phyloP scores from a whole-genome alignment of 2,329 filamentous ascomycete genomes.

The Diplodia sapinea region DNA sequence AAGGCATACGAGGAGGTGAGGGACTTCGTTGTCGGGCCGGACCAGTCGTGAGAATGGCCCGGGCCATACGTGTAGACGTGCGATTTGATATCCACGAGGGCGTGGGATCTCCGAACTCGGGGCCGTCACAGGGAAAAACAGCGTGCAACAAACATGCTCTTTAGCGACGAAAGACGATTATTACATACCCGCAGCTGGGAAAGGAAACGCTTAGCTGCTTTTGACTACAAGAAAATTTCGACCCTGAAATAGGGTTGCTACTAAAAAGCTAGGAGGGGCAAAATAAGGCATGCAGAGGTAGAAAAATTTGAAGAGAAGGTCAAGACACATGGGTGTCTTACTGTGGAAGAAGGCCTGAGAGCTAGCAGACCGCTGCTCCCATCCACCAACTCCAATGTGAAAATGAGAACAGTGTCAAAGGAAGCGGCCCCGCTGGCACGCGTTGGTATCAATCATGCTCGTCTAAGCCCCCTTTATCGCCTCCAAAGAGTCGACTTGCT shows the following conservation, averaged over 20 bases:
- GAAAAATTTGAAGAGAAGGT: constrained; percentile 29
- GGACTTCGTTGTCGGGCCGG: constrained; percentile 55
- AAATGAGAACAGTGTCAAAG: constrained; percentile 30
- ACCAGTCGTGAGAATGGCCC: background rate
- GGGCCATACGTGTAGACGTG: background rate
- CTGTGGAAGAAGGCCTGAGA: constrained; percentile 14
- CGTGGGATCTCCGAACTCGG: background rate
- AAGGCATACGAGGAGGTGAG: constrained; percentile 57
- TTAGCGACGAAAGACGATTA: constrained; percentile 28
- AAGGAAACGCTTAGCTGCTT: constrained; percentile 31
- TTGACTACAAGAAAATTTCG: constrained; percentile 26
- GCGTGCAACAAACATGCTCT: background rate
- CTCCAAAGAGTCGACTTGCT: constrained; percentile 23
- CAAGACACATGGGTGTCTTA: constrained; percentile 7
- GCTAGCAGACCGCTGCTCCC: constrained; percentile 16
- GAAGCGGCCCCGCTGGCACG: constrained; percentile 30
- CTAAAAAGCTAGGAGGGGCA: constrained; percentile 26
- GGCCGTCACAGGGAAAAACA: background rate
- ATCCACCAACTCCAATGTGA: constrained; percentile 25
- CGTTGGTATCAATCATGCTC: constrained; percentile 32
- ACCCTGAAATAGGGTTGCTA: constrained; percentile 22
- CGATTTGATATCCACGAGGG: background rate
- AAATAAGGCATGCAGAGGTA: constrained; percentile 28
- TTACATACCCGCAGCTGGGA: constrained; percentile 30
- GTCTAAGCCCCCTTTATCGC: constrained; percentile 27